phyloP scores from a whole-genome alignment of 2,329 filamentous ascomycete species.

The Aspergillus sp. region DNA sequence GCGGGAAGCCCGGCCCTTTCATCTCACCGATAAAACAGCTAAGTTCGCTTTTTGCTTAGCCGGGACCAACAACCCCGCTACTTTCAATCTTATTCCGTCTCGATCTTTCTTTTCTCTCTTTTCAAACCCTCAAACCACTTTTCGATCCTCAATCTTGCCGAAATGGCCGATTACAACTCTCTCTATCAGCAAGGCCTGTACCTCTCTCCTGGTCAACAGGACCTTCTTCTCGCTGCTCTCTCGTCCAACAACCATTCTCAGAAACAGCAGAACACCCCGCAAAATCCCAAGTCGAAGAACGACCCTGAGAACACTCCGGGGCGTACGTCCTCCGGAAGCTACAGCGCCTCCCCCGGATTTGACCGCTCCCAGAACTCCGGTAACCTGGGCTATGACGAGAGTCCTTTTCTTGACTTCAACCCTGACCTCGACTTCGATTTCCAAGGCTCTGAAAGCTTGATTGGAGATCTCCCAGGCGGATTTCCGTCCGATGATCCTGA shows the following conservation, averaged over 20 bases:
- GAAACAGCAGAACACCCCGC: conserved; percentile 25
- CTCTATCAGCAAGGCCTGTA: conserved; percentile 59
- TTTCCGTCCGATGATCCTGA: conserved; percentile 44
- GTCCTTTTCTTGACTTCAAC: conserved; percentile 80
- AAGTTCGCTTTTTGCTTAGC: not conserved
- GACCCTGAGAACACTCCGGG: conserved; percentile 28
- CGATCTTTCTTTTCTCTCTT: not conserved
- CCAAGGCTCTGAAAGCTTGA: conserved; percentile 64
- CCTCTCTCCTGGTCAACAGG: conserved; percentile 74
- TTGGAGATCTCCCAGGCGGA: conserved; percentile 67
- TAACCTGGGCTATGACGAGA: conserved; percentile 63
- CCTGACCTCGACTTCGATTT: conserved; percentile 76
- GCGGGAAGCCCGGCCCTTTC: conserved; percentile 33
- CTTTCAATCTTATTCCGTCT: not conserved
- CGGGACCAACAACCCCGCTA: not conserved
- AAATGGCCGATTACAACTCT: conserved; percentile 41
- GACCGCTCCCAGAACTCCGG: conserved; percentile 38
- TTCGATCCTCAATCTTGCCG: conserved; percentile 2
- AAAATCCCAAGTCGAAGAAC: conserved; percentile 21
- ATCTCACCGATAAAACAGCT: conserved; percentile 1
- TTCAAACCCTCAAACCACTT: not conserved
- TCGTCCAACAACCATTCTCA: conserved; percentile 62
- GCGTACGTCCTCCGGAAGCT: conserved; percentile 48
- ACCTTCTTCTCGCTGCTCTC: conserved; percentile 71
- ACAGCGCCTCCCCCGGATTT: conserved; percentile 33